Percentiles rank a stretch among this genome's conserved stretches.
These are phyloP conservation scores for Metschnikowia koreensis DNA, from an alignment of 805 yeast species.

Conservation along the genomic window DNA sequence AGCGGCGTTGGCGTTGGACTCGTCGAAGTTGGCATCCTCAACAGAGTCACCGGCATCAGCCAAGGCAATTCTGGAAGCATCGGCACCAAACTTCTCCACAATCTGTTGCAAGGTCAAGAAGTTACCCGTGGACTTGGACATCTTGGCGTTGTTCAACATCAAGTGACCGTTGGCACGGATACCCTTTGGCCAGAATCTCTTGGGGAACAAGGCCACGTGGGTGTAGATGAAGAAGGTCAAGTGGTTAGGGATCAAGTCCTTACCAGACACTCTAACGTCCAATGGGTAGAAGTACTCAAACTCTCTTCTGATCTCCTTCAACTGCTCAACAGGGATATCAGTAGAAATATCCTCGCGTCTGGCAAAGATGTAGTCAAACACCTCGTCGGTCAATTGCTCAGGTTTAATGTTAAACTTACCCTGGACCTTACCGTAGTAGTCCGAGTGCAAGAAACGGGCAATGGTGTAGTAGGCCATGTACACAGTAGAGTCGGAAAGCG, in stretches of 20 bases:
- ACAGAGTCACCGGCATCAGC: slow-evolving; percentile 98
- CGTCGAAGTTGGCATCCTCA: slow-evolving; percentile 98
- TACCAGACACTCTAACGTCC: slow-evolving; percentile 89
- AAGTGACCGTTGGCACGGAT: slow-evolving; percentile 94
- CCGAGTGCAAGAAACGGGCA: slow-evolving; percentile 79
- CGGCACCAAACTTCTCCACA: slow-evolving; percentile 91
- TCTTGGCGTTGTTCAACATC: slow-evolving; percentile 91
- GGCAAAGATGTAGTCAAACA: slow-evolving; percentile 85
- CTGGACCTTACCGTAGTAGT: slow-evolving; percentile 71
- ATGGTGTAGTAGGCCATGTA: slow-evolving; percentile 95
- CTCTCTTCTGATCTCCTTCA: slow-evolving; percentile 80
- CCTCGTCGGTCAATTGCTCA: slow-evolving; percentile 88
- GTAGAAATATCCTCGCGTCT: slow-evolving; percentile 58
- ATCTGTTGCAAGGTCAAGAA: slow-evolving; percentile 86
- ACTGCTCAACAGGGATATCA: slow-evolving; percentile 62
- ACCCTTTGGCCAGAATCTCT: slow-evolving; percentile 89
- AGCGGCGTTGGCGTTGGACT: slow-evolving; percentile 94
- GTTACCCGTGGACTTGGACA: slow-evolving; percentile 98
- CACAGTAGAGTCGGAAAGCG: slow-evolving; percentile 91
- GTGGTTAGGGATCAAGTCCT: slow-evolving; percentile 96
- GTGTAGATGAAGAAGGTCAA: slow-evolving; percentile 92
- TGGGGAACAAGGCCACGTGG: slow-evolving; percentile 91
- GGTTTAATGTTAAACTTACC: slow-evolving; percentile 77
- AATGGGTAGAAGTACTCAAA: slow-evolving; percentile 96
- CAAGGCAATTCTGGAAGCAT: slow-evolving; percentile 93